phyloP scores from a whole-genome alignment of 306 rosid species.

The Nissolia schottii region DNA sequence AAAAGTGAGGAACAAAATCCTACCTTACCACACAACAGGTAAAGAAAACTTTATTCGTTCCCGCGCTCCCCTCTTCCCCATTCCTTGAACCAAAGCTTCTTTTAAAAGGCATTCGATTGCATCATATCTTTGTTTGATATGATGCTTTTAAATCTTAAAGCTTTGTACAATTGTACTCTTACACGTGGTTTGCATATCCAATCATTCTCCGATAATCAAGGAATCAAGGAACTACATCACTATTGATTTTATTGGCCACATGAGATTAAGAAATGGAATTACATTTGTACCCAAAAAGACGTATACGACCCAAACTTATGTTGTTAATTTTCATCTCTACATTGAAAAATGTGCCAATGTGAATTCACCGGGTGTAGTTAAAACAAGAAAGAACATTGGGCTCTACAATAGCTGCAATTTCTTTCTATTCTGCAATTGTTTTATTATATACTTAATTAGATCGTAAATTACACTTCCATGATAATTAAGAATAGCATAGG shows the following conservation, averaged over 20 bases:
- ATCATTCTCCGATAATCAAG: constrained; percentile 27
- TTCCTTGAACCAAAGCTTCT: neutral
- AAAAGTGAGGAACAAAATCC: too few species aligned
- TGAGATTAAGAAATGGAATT: neutral
- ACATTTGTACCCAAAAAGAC: neutral
- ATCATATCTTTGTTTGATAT: constrained; percentile 21
- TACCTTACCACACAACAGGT: neutral
- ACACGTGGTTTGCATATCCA: constrained; percentile 16
- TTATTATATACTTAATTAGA: neutral
- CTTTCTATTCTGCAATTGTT: neutral
- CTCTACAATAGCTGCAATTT: neutral
- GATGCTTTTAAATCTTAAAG: constrained; percentile 11
- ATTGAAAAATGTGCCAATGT: neutral
- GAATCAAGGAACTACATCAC: neutral
- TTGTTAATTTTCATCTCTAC: neutral
- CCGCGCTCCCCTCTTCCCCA: neutral
- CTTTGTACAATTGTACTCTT: neutral
- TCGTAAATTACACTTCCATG: neutral
- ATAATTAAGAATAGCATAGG: neutral
- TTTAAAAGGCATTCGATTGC: neutral
- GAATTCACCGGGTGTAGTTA: neutral
- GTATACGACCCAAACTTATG: neutral
- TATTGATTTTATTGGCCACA: neutral
- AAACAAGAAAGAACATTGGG: neutral
- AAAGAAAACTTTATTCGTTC: neutral